These are phyloP conservation scores for Eucalyptus polyanthemos DNA, from an alignment of 345 rosid genomes.

Conservation along the genomic window DNA sequence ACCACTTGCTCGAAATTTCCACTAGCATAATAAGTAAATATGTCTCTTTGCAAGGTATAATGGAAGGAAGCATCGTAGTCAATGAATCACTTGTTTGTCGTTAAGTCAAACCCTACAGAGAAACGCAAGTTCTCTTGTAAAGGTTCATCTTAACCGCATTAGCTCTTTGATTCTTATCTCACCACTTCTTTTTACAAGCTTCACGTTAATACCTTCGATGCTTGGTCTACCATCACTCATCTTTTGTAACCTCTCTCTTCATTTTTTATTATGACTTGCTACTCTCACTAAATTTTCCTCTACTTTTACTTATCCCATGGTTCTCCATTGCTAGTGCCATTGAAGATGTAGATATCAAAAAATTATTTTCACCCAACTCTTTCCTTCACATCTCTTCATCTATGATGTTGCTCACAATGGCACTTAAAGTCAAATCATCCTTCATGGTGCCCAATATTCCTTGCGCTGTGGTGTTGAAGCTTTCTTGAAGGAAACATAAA, in stretches of 20 bases:
- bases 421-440: not conserved
- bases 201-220: fast-evolving
- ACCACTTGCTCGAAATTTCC: fast-evolving
- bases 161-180: not conserved
- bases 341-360: too few species aligned
- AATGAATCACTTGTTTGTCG: not conserved
- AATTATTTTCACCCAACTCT: not conserved
- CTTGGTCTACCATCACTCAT: fast-evolving
- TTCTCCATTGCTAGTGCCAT: not conserved
- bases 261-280: not conserved
- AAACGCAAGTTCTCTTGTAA: not conserved
- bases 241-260: not conserved
- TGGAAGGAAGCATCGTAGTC: fast-evolving
- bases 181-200: fast-evolving
- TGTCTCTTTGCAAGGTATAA: not conserved
- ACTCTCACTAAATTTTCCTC: not conserved
- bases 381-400: not conserved
- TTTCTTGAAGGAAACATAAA: too few species aligned
- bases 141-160: not conserved
- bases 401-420: too few species aligned
- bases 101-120: fast-evolving
- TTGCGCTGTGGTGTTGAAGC: fast-evolving
- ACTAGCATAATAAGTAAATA: too few species aligned
- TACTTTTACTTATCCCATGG: not conserved
- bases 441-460: not conserved